Evolutionary conservation across 2,329 filamentous ascomycete species (phyloP).

Genomic region (Colletotrichum sp.): DNA sequence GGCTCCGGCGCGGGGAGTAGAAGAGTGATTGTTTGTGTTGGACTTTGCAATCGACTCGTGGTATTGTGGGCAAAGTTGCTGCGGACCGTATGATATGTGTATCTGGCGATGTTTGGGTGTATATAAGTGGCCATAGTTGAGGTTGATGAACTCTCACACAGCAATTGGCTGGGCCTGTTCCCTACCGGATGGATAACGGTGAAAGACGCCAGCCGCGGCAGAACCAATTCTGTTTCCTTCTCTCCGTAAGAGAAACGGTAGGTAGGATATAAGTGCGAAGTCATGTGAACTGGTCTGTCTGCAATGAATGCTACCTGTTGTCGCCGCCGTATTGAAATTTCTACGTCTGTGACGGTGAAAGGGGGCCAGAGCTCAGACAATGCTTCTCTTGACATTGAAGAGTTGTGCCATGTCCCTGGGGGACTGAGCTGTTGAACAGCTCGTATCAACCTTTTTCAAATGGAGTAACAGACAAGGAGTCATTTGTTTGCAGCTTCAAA

Average conservation of each 20-base stretch:
- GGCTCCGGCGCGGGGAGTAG: not conserved
- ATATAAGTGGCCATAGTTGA: not conserved
- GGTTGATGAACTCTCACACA: not conserved
- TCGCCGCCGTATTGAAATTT: not conserved
- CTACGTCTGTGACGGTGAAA: not conserved
- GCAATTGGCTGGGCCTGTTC: not conserved
- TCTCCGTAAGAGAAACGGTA: not conserved
- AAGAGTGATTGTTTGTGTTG: not conserved
- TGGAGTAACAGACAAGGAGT: not conserved
- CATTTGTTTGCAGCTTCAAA: not conserved
- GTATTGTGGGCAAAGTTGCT: no score
- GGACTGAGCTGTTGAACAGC: not conserved
- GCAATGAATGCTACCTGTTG: not conserved
- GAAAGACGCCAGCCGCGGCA: not conserved
- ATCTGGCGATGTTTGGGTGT: not conserved
- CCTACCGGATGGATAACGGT: fast-evolving
- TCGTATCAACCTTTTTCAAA: not conserved
- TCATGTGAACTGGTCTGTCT: fast-evolving
- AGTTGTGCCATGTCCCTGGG: not conserved
- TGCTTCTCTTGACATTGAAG: not conserved
- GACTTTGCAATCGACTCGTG: not conserved
- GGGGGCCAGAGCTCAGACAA: not conserved
- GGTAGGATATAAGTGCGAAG: not conserved
- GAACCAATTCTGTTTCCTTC: not conserved
- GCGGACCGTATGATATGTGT: no score